Percentiles rank a stretch among this genome's conserved stretches.
Conservation (phyloP, 176 grass and related monocot species). For the Leersia perrieri region DNA sequence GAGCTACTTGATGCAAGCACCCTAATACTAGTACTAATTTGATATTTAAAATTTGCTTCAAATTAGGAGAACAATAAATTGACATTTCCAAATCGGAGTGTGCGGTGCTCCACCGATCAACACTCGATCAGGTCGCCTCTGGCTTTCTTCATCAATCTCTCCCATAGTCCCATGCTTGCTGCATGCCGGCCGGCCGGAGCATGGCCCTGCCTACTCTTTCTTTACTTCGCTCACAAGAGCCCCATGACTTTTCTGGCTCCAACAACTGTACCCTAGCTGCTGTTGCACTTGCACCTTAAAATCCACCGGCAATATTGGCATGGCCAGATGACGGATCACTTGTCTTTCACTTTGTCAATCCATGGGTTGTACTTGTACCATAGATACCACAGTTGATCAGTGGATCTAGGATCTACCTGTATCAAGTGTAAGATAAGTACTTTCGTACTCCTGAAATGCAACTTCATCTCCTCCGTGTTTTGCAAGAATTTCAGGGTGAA, state of each 20-base stretch:
- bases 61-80: background rate
- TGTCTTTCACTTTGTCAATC: background rate
- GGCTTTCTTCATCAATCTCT: background rate
- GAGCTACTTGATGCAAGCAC: background rate
- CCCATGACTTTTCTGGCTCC: constrained; percentile 25
- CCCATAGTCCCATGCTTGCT: background rate
- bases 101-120: background rate
- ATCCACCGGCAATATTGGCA: background rate
- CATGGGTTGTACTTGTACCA: background rate
- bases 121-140: background rate
- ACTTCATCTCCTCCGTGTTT: background rate
- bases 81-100: background rate
- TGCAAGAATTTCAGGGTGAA: background rate
- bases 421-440: background rate
- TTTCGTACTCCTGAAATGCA: background rate
- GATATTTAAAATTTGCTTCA: background rate
- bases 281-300: background rate
- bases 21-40: background rate
- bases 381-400: background rate
- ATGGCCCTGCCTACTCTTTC: background rate
- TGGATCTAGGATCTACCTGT: background rate
- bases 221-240: constrained; percentile 14
- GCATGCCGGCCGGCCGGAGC: background rate
- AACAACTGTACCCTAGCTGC: background rate
- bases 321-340: background rate